Evolutionary conservation across 495 filamentous ascomycete species (phyloP), one percentile per base, ranked within the genome.

Genomic region (Penicillium roqueforti): DNA sequence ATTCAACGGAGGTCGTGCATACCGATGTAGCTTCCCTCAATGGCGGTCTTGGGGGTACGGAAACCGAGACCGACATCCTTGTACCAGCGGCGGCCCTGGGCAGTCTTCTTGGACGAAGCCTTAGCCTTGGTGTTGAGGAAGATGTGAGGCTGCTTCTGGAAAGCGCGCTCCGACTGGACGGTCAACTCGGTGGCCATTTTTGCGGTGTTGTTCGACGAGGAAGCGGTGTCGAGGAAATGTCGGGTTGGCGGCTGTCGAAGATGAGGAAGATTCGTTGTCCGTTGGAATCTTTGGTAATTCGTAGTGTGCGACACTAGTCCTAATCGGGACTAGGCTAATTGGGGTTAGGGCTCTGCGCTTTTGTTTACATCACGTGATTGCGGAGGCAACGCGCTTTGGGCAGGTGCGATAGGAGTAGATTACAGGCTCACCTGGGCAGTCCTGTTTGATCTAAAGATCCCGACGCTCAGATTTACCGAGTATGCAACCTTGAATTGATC

Each of bases 61-160:
- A 99, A 97, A 64, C 93, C 93, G 75, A 99, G 80, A 72, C 93
- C 93, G 70, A 99, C 89, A 70, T 99, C 95, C 88, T 99, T 99
- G 78, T 91, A 97, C 91, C 91, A 99, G 91, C 93, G 86, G 68
- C 91, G 85, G 62, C 87, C 88, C 84, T 95, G 92, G 69, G 89
- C 91, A 62, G 80, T 75, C 72, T 86, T 86, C 71, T 84, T 83
- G 72, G 83, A 86, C 84, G 96, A 97, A 74, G 88, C 86, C 77
- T 87, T 83, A 63, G 77, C 71, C 85, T 96, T 97, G 66, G 81
- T 75, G 83, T 95, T 96, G 71, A 87, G 83, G 88, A 97, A 97
- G 84, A 99, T 95, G 79, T 99, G 95, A 69, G 93, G 95, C 84
- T 98, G 92, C 84, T 96, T 96, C 76, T 96, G 91, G 87, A 86